Evolutionary conservation across 2,329 filamentous ascomycete species (phyloP).

Genomic region (Pseudogymnoascus sp.): DNA sequence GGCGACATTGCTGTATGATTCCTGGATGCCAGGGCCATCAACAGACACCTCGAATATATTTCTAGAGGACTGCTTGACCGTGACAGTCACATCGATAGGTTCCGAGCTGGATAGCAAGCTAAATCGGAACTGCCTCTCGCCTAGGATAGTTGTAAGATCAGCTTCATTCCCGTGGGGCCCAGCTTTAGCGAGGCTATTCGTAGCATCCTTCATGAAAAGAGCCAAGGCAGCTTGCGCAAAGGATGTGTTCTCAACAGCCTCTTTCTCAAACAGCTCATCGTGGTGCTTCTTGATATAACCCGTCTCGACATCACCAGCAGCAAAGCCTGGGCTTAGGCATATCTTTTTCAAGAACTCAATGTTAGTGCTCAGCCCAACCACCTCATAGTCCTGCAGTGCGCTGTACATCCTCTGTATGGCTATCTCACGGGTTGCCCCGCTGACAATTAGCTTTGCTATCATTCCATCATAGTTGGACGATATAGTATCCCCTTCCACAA

Average conservation of each 20-base stretch:
- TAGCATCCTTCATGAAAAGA: conserved; percentile 45
- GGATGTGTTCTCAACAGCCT: conserved; percentile 58
- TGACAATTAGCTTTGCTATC: conserved; percentile 96
- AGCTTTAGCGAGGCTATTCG: conserved; percentile 12
- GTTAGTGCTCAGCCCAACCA: conserved; percentile 88
- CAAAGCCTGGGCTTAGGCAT: conserved; percentile 72
- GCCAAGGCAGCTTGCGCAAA: conserved; percentile 82
- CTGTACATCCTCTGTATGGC: conserved; percentile 74
- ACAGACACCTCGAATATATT: conserved; percentile 35
- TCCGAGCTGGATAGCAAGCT: conserved; percentile 3
- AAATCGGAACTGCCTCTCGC: conserved; percentile 23
- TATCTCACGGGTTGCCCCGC: conserved; percentile 66
- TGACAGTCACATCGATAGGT: conserved; percentile 16
- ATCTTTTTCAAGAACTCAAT: conserved; percentile 92
- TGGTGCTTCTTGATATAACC: conserved; percentile 90
- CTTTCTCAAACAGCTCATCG: conserved; percentile 64
- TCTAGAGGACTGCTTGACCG: conserved; percentile 22
- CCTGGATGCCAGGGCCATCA: conserved; percentile 36
- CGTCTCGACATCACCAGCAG: conserved; percentile 83
- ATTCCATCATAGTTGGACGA: conserved; percentile 96
- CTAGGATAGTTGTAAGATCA: conserved; percentile 40
- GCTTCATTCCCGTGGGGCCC: conserved; percentile 38
- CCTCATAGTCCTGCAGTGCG: conserved; percentile 80
- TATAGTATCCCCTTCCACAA: conserved; percentile 82
- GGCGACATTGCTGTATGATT: conserved; percentile 32